Evolutionary conservation across 805 yeast genomes (phyloP).

Genomic region (Zygosaccharomyces bailii): DNA sequence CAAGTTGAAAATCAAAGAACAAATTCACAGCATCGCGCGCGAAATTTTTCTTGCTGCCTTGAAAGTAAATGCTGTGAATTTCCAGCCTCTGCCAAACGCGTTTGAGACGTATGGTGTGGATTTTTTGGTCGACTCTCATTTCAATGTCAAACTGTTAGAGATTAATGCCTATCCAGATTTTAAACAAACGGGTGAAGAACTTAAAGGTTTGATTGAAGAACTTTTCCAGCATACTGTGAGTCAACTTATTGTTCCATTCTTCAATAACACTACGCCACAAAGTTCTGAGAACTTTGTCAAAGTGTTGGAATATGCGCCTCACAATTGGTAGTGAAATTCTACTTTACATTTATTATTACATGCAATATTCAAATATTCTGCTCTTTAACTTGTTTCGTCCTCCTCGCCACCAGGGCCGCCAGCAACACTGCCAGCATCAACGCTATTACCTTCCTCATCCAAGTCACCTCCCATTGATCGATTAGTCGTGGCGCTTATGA

Average conservation of each 20-base stretch:
- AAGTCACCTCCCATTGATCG: conserved; percentile 24
- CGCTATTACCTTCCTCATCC: conserved; percentile 31
- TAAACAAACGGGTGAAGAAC: conserved; percentile 84
- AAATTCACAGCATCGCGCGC: conserved; percentile 57
- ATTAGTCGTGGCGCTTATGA: conserved; percentile 37
- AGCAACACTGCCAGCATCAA: background rate
- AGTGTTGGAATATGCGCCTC: conserved; percentile 40
- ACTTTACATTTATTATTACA: background rate
- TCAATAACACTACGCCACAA: conserved; percentile 21
- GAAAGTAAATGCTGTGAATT: conserved; percentile 76
- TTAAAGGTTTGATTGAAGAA: conserved; percentile 62
- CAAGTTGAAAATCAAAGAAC: conserved; percentile 44
- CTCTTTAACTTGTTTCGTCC: conserved; percentile 10
- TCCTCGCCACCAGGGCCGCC: conserved; percentile 13
- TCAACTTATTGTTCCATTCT: conserved; percentile 49
- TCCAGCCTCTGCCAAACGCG: conserved; percentile 76
- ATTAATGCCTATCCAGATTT: conserved; percentile 95
- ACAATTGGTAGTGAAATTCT: conserved; percentile 34
- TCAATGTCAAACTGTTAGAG: conserved; percentile 64
- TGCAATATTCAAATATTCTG: conserved; percentile 1
- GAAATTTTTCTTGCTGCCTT: conserved; percentile 81
- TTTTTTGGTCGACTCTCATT: conserved; percentile 62
- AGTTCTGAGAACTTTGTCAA: conserved; percentile 32
- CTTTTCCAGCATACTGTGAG: conserved; percentile 58
- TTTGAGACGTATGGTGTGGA: conserved; percentile 89